phyloP scores from a whole-genome alignment of 1,139 yeast genomes.

The Blastobotrys malaysiensis region DNA sequence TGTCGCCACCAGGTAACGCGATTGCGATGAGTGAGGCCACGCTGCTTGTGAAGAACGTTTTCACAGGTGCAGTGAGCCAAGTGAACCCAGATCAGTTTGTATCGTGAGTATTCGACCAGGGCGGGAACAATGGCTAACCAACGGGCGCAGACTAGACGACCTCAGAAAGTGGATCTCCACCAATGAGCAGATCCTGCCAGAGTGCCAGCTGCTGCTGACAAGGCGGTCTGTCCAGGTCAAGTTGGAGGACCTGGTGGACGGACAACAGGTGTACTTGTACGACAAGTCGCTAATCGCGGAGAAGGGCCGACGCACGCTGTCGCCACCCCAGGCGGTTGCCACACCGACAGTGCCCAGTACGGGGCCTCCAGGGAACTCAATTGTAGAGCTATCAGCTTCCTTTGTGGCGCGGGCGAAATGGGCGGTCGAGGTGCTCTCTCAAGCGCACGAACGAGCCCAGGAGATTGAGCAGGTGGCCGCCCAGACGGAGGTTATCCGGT shows the following conservation, averaged over 20 bases:
- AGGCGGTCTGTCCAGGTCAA: constrained; percentile 27
- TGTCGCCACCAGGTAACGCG: not conserved
- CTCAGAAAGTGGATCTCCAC: constrained; percentile 43
- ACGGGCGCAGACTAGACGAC: constrained; percentile 8
- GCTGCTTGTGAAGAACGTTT: constrained; percentile 11
- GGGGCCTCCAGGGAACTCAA: not conserved
- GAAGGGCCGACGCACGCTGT: not conserved
- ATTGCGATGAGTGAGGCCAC: not conserved
- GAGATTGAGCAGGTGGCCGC: constrained; percentile 12
- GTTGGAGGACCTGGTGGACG: constrained; percentile 26
- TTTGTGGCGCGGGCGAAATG: constrained; percentile 12
- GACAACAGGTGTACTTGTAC: constrained; percentile 26
- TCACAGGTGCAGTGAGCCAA: constrained; percentile 5
- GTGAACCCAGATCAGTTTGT: constrained; percentile 9
- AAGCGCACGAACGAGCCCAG: constrained; percentile 10
- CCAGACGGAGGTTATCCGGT: constrained; percentile 23
- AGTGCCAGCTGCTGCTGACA: constrained; percentile 28
- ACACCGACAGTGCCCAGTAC: not conserved
- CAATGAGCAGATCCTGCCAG: constrained; percentile 19
- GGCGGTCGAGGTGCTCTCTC: constrained; percentile 15
- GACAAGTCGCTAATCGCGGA: constrained; percentile 22
- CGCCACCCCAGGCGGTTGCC: not conserved
- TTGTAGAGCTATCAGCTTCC: constrained; percentile 2
- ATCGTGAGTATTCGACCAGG: constrained; percentile 4
- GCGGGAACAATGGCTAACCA: not conserved